Conservation (phyloP, 495 filamentous ascomycete species). For the Penicillium fimorum region DNA sequence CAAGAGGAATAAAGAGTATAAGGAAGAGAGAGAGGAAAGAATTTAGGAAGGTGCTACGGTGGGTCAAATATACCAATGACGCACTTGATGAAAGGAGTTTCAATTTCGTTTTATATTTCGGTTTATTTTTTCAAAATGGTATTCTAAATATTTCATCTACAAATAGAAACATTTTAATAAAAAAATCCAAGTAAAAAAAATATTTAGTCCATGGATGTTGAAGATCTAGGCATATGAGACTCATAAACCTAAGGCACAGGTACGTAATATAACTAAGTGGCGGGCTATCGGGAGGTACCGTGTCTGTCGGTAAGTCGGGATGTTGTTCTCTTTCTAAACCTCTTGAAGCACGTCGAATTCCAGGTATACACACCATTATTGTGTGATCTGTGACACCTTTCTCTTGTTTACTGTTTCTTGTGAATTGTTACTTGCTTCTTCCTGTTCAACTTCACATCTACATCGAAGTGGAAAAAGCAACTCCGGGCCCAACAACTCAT, state of each 20-base stretch:
- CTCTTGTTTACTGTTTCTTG: neutral
- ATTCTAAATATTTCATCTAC: neutral
- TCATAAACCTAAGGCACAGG: neutral
- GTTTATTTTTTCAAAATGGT: neutral
- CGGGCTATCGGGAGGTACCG: constrained; percentile 31
- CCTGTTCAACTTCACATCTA: neutral
- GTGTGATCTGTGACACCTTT: neutral
- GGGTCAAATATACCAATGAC: constrained; percentile 7
- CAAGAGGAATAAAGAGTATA: constrained; percentile 5
- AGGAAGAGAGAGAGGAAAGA: constrained; percentile 2
- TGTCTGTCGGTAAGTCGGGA: constrained; percentile 28
- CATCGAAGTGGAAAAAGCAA: neutral
- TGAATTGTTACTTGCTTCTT: neutral
- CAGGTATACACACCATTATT: neutral
- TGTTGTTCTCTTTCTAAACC: constrained; percentile 15
- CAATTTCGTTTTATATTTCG: neutral
- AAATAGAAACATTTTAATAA: neutral
- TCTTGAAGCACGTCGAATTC: constrained; percentile 3
- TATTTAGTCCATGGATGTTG: neutral
- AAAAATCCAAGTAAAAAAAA: neutral
- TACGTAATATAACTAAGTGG: constrained; percentile 8
- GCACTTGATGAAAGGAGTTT: constrained; percentile 17
- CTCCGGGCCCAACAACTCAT: neutral
- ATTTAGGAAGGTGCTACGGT: constrained; percentile 15
- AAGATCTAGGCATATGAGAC: neutral